Evolutionary conservation across 83 land plant species (phyloP), one percentile per base, ranked within the genome.

Genomic region (Larix sibirica): DNA sequence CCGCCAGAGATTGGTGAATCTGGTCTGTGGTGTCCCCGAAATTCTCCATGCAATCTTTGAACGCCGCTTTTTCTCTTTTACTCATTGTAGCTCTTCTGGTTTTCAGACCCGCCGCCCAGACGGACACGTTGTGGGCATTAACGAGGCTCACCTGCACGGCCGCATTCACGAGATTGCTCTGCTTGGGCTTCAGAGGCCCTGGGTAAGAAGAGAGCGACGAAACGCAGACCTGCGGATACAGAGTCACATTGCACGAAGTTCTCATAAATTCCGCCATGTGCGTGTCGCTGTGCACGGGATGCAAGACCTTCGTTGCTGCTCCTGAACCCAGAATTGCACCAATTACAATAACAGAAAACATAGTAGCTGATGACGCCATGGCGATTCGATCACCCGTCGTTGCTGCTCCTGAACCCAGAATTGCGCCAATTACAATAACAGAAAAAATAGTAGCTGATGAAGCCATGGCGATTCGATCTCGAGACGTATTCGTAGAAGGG

Each of bases 21-120:
- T 79, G 86, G 76, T 88, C 88, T 4, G 80, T 82, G 24, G 92
- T 88, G 79, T 84, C 86, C 13, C 81, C 77, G 24, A 90, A 42
- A 67, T 38, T 80, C 33, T 82, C 77, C 54, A 56, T 23, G 69
- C 92, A 90, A 85, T 90, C 92, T 31, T 68, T 79, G 16, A 90
- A 69, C 33, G 88, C 68, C 38, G 56, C 20, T 4, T 21, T 70
- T 36, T 28, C 75, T 36, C 82, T 20, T 62, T 62, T 62, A n/a
- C 63, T 62, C 8, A 47, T 83, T 17, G 85, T 24, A 26, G 81
- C 44, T 12, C 84, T 67, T 13, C 76, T 50, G 12, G 66, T 80
- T 82, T 70, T 83, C 58, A 80, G 1, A 78, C 76, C 84, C 65
- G 28, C 31, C 76, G 74, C 82, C 86, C 71, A 86, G 54, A 44